Evolutionary conservation across 352 stramenopile species (phyloP), one percentile per base, ranked within the genome.

Genomic region (Globisporangium nodosum): DNA sequence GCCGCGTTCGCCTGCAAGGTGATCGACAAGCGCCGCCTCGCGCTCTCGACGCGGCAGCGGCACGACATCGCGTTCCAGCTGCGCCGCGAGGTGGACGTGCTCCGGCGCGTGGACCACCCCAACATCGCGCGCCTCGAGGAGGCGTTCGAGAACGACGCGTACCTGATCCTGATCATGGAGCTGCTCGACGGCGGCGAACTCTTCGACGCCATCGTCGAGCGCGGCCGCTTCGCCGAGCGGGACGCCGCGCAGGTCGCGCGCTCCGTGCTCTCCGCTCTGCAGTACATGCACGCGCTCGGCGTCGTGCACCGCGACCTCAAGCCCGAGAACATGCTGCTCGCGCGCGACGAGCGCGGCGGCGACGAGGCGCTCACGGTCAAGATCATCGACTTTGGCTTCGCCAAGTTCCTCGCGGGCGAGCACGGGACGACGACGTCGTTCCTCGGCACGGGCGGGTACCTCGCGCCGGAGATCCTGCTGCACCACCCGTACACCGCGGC

Each of bases 371-470:
- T 91, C 54, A 57, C 74, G 2, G 72, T 99, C 15, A 99, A 99
- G 76, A 98, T 99, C 56, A 99, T 99, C 66, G 97, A 99, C 76
- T 99, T 99, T 86, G 97, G 97, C 7, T 88, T 99, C 46, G 89
- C 89, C 39, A 99, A 99, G 69, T 76, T 97, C 46, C 65, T 96
- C 27, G 66, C 75, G 11, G 60, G 70, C 9, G 69, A 85, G 15
- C 58, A 71, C 6, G 81, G 62, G 33, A 81, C 76, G 20, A 88
- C 80, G 53, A 86, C 74, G 0, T 85, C 76, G 42, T 93, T 94
- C 68, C 54, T 94, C 9, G 85, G 85, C 39, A 94, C 85, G 0
- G 73, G 79, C 3, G 97, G 96, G 16, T 99, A 99, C 69, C 71
- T 99, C 6, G 96, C 97, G 1, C 97, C 97, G 0, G 97, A 99